Base-by-base conservation (phyloP, 225 moss, liverwort and hornwort genomes). In the Lunularia cruciata region DNA sequence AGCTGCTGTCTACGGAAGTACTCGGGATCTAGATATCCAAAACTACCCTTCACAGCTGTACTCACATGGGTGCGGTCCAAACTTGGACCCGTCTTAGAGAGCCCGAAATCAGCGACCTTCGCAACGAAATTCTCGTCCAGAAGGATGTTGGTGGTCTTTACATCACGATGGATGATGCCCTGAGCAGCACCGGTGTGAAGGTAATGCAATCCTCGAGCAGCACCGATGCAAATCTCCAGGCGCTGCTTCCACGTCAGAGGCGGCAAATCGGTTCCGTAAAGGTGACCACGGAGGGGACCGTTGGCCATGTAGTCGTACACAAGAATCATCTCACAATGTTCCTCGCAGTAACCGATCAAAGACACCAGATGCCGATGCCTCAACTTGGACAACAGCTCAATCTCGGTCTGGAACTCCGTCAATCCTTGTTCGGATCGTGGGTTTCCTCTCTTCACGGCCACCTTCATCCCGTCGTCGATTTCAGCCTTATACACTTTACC, bases 91-190 rank as follows among this genome's bases (percentile, higher is more conserved):
- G 89, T 90, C 64, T 95, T 95, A 0, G 95, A 95, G 3, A 95
- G 72, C 0, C 95, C 96, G 28, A 96, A 96, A 73, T 96, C 96
- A 0, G 96, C 90, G 16, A 96, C 96, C 67, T 96, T 96, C 0
- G 96, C 96, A n/a, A 96, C 92, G 33, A 96, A 85, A 35, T 92
- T 92, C 57, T 96, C 96, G 22, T 96, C 96, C 4, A 96, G 79
- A 54, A 96, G 86, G 57, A 96, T 96, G 72, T 96, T 96, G 0
- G 92, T 96, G 2, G 96, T 96, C 62, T 96, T 96, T 72, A 96
- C 96, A 16, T 96, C 96, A 43, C 96, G 75, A 77, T 96, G 96
- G 57, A 96, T 96, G 53, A 96, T 96, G 0, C 96, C 92, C 63
- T 92, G 92, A 0, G 90, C 92, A 0, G 96, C 96, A 42, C 96